phyloP scores from a whole-genome alignment of 2,329 filamentous ascomycete genomes.

The Balansia obtecta region DNA sequence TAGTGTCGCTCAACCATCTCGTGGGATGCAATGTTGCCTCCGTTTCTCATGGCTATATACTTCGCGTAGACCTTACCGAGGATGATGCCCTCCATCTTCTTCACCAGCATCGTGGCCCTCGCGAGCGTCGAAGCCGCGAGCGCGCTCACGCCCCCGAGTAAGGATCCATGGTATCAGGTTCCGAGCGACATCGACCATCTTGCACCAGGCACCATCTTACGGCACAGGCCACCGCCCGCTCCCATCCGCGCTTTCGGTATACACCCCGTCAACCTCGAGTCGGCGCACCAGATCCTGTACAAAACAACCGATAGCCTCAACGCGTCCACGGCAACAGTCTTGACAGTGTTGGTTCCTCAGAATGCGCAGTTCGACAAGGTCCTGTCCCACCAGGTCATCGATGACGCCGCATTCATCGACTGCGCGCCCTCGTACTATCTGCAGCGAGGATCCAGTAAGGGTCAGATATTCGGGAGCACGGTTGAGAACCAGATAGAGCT shows the following conservation, averaged over 20 bases:
- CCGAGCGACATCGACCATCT: neutral
- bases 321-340: constrained; percentile 22
- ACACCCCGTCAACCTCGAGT: constrained; percentile 8
- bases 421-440: constrained; percentile 16
- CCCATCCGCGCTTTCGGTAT: neutral
- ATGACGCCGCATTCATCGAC: constrained; percentile 26
- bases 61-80: neutral
- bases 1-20: too few species aligned
- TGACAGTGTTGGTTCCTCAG: constrained; percentile 25
- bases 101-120: neutral
- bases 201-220: neutral
- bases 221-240: neutral
- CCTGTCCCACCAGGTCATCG: constrained; percentile 29
- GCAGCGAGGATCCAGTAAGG: constrained; percentile 7
- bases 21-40: too few species aligned
- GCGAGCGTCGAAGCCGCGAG: neutral
- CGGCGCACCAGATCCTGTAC: constrained; percentile 24
- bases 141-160: neutral
- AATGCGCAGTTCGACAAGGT: constrained; percentile 16
- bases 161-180: neutral
- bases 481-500: constrained; percentile 13
- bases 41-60: too few species aligned
- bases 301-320: constrained; percentile 23
- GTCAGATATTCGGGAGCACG: constrained; percentile 17
- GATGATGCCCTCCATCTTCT: neutral